These are phyloP conservation scores for Pisolithus microcarpus DNA, from an alignment of 768 basidiomycete genomes.

Conservation along the genomic window DNA sequence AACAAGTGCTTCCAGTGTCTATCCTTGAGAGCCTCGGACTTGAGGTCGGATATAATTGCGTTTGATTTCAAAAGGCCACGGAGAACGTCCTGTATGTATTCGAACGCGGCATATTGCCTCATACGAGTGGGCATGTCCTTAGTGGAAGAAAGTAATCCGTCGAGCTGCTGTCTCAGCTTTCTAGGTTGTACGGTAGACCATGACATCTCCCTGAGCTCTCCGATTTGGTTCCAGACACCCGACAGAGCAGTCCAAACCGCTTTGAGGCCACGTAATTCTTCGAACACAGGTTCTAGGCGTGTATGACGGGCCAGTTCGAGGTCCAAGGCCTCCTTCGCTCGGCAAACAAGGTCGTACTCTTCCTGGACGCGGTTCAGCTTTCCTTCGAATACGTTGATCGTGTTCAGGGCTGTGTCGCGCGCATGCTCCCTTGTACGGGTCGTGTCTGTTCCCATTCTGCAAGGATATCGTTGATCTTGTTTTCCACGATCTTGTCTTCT, in stretches of 20 bases:
- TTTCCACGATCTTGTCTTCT: constrained; percentile 96
- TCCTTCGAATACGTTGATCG: constrained; percentile 91
- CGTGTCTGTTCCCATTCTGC: constrained; percentile 94
- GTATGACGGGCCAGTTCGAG: constrained; percentile 86
- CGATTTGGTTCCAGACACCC: constrained; percentile 92
- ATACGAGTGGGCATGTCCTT: constrained; percentile 99
- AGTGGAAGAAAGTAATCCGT: constrained; percentile 84
- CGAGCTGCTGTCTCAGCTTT: constrained; percentile 90
- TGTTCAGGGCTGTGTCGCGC: constrained; percentile 96
- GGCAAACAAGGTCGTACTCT: constrained; percentile 90
- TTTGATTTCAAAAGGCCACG: constrained; percentile 86
- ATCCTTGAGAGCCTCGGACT: constrained; percentile 95
- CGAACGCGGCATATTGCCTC: constrained; percentile 98
- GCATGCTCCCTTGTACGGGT: constrained; percentile 94
- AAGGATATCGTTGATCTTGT: constrained; percentile 87
- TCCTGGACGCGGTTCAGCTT: constrained; percentile 86
- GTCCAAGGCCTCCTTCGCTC: constrained; percentile 95
- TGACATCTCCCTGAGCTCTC: constrained; percentile 76
- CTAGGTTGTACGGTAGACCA: constrained; percentile 94
- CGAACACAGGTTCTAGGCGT: constrained; percentile 87
- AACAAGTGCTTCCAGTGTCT: constrained; percentile 98
- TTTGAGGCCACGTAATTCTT: constrained; percentile 93
- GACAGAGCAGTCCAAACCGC: constrained; percentile 98
- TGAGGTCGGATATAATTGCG: constrained; percentile 82
- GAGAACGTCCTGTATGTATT: constrained; percentile 91